Evolutionary conservation across 352 stramenopile genomes (phyloP).

Genomic region (Pilasporangium apinafurcum): DNA sequence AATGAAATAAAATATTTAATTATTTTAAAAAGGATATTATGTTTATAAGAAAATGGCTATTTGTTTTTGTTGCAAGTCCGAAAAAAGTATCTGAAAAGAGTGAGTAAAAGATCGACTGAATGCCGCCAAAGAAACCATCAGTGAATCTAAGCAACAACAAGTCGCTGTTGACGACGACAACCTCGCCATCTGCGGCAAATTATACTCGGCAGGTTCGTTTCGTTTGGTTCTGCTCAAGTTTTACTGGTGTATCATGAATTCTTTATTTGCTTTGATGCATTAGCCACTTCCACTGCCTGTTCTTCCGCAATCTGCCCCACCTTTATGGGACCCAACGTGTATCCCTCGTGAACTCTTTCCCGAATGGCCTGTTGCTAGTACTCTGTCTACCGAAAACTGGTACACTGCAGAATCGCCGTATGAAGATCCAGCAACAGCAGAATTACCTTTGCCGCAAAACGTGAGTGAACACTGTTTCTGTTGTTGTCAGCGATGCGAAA

Average conservation of each 20-base stretch:
- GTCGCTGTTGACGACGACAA: constrained; percentile 1
- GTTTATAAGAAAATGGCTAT: too few relatives aligned
- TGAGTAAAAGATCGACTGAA: too few relatives aligned
- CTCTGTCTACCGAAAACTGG: constrained; percentile 42
- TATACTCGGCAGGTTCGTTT: not conserved
- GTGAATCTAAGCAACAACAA: constrained; percentile 5
- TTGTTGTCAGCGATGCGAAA: not conserved
- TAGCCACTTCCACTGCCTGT: constrained; percentile 15
- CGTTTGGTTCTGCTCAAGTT: not conserved
- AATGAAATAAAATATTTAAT: too few relatives aligned
- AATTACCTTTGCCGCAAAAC: constrained; percentile 21
- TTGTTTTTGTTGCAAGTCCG: too few relatives aligned
- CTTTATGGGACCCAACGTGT: constrained; percentile 28
- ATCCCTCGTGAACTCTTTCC: constrained; percentile 43
- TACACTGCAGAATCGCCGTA: constrained; percentile 26
- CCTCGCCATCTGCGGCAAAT: not conserved
- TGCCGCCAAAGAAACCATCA: constrained; percentile 10
- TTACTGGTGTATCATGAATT: too few relatives aligned
- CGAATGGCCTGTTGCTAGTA: constrained; percentile 36
- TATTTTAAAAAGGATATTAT: too few relatives aligned
- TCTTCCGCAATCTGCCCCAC: constrained; percentile 25
- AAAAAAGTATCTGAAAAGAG: too few relatives aligned
- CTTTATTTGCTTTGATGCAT: not conserved
- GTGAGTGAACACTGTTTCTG: not conserved
- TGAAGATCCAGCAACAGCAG: constrained; percentile 27